These are phyloP conservation scores for Limonium bicolor DNA, from an alignment of 148 eudicot species.

Conservation along the genomic window DNA sequence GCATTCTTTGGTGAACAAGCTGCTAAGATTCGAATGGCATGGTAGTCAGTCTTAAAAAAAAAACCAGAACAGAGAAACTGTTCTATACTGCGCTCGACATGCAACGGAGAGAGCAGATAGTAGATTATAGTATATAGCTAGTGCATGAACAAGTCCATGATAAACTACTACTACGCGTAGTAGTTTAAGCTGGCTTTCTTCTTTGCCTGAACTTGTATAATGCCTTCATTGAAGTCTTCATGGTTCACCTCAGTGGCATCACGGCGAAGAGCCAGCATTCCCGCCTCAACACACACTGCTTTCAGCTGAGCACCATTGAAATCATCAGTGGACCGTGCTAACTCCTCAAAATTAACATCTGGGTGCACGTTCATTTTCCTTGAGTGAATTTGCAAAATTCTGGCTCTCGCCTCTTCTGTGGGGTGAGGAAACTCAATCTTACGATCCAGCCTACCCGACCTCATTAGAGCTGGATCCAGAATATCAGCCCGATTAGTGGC, in stretches of 20 bases:
- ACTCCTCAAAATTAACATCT: slow-evolving; percentile 90
- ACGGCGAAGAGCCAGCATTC: slow-evolving; percentile 90
- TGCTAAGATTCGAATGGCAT: too few species aligned
- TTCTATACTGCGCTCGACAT: too few species aligned
- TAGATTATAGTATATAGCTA: too few species aligned
- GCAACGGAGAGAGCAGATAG: too few species aligned
- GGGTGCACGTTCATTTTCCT: slow-evolving; percentile 95
- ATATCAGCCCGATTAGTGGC: slow-evolving; percentile 94
- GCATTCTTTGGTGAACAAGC: too few species aligned
- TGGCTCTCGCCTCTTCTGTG: slow-evolving; percentile 92
- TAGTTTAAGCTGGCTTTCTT: slow-evolving; percentile 90
- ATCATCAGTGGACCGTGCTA: slow-evolving; percentile 86
- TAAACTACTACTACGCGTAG: slow-evolving; percentile 32
- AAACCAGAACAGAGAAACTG: too few species aligned
- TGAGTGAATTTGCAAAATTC: slow-evolving; percentile 83
- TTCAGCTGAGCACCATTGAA: slow-evolving; percentile 90
- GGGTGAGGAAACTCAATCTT: slow-evolving; percentile 96
- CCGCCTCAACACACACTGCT: slow-evolving; percentile 95
- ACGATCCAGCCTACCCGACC: slow-evolving; percentile 91
- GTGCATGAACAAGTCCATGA: too few species aligned
- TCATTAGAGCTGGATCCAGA: slow-evolving; percentile 85
- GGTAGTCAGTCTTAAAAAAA: too few species aligned
- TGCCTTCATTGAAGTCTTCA: slow-evolving; percentile 92
- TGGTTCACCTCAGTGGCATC: slow-evolving; percentile 98
- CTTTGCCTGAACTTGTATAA: slow-evolving; percentile 90